Conservation (phyloP, 2,329 filamentous ascomycete species). For the Aspergillus pseudoterreus region DNA sequence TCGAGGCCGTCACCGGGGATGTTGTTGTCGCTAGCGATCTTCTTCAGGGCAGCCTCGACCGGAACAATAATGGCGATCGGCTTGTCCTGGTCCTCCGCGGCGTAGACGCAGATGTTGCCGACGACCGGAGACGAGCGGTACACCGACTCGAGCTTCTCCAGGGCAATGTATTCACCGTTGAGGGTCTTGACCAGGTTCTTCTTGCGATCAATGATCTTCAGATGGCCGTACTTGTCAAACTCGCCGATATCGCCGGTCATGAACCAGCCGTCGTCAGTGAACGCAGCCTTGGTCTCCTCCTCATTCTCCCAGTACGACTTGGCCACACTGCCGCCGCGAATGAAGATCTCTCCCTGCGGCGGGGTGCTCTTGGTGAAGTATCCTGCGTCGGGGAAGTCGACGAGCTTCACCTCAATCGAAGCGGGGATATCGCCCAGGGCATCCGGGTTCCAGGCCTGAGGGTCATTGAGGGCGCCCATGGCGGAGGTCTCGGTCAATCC, state of each 20-base stretch:
- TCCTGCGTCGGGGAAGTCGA: constrained; percentile 83
- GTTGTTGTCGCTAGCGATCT: constrained; percentile 54
- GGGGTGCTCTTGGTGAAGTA: constrained; percentile 72
- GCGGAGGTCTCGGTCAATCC: constrained; percentile 91
- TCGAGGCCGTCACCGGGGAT: constrained; percentile 64
- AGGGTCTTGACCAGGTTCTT: constrained; percentile 98
- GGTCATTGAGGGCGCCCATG: constrained; percentile 58
- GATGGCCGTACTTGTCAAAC: constrained; percentile 73
- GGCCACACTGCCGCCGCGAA: constrained; percentile 73
- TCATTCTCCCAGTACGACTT: constrained; percentile 80
- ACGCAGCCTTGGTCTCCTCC: constrained; percentile 73
- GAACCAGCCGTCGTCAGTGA: constrained; percentile 90
- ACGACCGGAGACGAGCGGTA: constrained; percentile 80
- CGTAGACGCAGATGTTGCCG: constrained; percentile 83
- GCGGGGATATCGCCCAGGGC: constrained; percentile 76
- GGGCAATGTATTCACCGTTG: constrained; percentile 92
- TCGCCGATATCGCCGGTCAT: constrained; percentile 95
- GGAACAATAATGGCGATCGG: constrained; percentile 78
- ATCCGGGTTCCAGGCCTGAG: constrained; percentile 74
- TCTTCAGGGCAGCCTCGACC: constrained; percentile 54
- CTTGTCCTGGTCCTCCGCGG: constrained; percentile 68
- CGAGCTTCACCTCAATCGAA: constrained; percentile 82
- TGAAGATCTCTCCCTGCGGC: constrained; percentile 88
- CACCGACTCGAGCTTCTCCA: constrained; percentile 91
- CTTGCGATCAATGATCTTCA: constrained; percentile 89